Conservation (phyloP, 495 filamentous ascomycete genomes). For the Pyronema omphalodes region DNA sequence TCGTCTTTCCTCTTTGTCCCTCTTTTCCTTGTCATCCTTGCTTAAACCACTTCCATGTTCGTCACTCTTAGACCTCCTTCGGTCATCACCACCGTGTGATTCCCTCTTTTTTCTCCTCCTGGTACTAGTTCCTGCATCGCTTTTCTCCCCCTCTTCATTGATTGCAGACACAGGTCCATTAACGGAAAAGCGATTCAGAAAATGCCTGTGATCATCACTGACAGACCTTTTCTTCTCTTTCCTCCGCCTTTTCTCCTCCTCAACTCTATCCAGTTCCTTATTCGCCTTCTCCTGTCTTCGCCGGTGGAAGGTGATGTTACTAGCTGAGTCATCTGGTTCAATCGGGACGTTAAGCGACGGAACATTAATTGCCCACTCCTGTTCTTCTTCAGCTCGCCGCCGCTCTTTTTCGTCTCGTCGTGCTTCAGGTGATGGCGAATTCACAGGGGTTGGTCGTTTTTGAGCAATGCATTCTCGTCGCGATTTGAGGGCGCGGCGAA, state of each 20-base stretch:
- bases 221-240: conserved; percentile 5
- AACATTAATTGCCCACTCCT: conserved; percentile 21
- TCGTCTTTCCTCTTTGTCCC: conserved; percentile 8
- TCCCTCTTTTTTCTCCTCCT: background rate
- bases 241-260: conserved; percentile 10
- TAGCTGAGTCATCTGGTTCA: conserved; percentile 50
- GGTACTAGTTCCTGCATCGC: background rate
- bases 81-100: no score
- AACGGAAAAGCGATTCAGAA: no score
- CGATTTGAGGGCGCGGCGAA: conserved; percentile 56
- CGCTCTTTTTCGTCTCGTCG: conserved; percentile 4
- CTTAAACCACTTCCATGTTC: background rate
- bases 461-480: conserved; percentile 45
- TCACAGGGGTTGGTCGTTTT: conserved; percentile 32
- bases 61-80: background rate
- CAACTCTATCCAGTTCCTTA: conserved; percentile 5
- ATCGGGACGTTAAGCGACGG: conserved; percentile 15
- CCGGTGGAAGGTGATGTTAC: conserved; percentile 48
- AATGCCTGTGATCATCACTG: no score
- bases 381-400: conserved; percentile 9
- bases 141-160: conserved; percentile 1
- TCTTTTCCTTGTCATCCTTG: background rate
- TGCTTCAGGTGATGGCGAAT: background rate
- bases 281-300: conserved; percentile 11
- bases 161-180: background rate